Percentiles rank a stretch among this genome's conserved stretches.
These are phyloP conservation scores for Bruguiera gymnorhiza DNA, from an alignment of 345 rosid species.

Conservation along the genomic window DNA sequence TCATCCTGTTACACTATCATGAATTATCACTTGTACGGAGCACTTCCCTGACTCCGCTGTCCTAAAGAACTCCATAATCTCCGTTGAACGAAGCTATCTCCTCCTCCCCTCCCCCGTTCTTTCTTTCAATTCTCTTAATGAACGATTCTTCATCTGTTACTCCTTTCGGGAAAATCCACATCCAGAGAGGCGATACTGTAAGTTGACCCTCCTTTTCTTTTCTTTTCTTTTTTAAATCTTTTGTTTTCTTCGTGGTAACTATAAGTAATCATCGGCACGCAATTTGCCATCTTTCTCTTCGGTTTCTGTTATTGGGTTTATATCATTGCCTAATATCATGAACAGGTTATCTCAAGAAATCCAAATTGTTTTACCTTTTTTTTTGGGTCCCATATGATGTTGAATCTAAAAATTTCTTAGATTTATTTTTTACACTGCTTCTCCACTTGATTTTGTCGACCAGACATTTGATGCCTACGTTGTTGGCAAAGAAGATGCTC, in stretches of 20 bases:
- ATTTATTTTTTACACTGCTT: neutral
- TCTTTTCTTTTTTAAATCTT: neutral
- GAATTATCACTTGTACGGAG: too few species aligned
- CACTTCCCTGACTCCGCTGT: too few species aligned
- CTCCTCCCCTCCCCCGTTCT: slow-evolving; percentile 13
- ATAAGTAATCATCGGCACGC: neutral
- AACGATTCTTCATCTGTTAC: slow-evolving; percentile 38
- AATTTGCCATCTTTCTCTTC: neutral
- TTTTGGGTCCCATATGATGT: too few species aligned
- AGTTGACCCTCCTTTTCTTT: slow-evolving; percentile 19
- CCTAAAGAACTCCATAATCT: neutral
- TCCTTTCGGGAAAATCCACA: slow-evolving; percentile 69
- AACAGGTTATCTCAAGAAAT: neutral
- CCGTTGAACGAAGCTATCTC: slow-evolving; percentile 1
- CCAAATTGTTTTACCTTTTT: neutral
- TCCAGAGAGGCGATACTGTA: slow-evolving; percentile 80
- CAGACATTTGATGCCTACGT: slow-evolving; percentile 90
- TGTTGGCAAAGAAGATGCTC: slow-evolving; percentile 84
- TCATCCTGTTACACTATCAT: too few species aligned
- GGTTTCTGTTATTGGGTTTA: neutral
- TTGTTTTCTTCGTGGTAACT: neutral
- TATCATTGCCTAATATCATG: neutral
- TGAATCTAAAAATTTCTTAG: too few species aligned
- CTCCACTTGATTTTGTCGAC: slow-evolving; percentile 6
- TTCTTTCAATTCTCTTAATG: slow-evolving; percentile 58